These are phyloP conservation scores for Lepidium aucheri DNA, from an alignment of 345 rosid species.

Conservation along the genomic window DNA sequence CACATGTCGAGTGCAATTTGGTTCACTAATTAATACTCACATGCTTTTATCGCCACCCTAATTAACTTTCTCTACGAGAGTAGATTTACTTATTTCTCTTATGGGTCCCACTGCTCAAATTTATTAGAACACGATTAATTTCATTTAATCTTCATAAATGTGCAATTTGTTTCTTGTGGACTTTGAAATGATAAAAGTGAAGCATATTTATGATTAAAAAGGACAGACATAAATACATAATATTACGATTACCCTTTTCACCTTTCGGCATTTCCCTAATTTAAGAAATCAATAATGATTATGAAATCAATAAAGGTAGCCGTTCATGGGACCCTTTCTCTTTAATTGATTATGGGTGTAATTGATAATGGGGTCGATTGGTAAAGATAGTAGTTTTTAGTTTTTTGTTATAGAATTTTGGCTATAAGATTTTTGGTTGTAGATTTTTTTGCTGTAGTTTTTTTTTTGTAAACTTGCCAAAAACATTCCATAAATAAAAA, in stretches of 20 bases:
- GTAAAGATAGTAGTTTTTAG: too few relatives aligned
- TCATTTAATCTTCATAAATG: neutral
- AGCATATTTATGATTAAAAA: neutral
- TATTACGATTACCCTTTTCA: neutral
- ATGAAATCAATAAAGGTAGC: neutral
- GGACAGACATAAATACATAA: neutral
- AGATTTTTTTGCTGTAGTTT: too few relatives aligned
- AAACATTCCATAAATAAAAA: too few relatives aligned
- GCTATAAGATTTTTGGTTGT: too few relatives aligned
- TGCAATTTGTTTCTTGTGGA: neutral
- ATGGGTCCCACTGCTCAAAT: too few relatives aligned
- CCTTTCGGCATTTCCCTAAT: slow-evolving; percentile 13
- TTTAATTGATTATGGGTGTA: neutral
- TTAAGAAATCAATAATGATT: neutral
- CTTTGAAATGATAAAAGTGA: neutral
- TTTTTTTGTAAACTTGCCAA: too few relatives aligned
- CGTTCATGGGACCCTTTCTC: neutral
- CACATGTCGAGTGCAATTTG: slow-evolving; percentile 5
- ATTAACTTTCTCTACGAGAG: neutral
- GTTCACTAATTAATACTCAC: neutral
- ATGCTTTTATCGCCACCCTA: neutral
- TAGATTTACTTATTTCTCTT: too few relatives aligned
- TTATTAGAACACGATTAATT: neutral
- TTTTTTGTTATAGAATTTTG: too few relatives aligned
- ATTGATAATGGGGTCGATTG: too few relatives aligned